phyloP scores from a whole-genome alignment of 2,329 filamentous ascomycete genomes.

The Aspergillus phoenicis region DNA sequence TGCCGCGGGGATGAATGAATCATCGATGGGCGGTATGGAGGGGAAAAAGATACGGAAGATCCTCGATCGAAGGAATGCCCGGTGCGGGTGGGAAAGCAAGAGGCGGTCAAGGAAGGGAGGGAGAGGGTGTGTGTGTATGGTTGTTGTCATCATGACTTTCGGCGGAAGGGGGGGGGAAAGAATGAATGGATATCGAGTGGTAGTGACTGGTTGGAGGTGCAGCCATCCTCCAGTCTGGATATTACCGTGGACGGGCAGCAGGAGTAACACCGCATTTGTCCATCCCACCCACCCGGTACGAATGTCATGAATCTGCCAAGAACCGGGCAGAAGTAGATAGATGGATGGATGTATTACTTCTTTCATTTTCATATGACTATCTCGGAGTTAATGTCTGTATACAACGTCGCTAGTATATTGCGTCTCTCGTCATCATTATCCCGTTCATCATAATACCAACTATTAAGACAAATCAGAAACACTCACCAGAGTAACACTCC shows the following conservation, averaged over 20 bases:
- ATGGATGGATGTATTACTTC: not conserved
- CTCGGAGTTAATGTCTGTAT: too few species aligned
- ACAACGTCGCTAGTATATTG: not conserved
- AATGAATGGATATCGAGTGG: too few species aligned
- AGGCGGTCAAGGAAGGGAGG: constrained; percentile 23
- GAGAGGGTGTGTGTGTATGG: not conserved
- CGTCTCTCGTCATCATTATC: not conserved
- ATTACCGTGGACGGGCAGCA: too few species aligned
- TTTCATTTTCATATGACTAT: not conserved
- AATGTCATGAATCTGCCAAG: not conserved
- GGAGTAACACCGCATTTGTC: not conserved
- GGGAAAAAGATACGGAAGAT: not conserved
- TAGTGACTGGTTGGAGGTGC: not conserved
- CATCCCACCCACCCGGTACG: not conserved
- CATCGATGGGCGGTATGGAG: constrained; percentile 2
- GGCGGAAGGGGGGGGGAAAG: constrained; percentile 4
- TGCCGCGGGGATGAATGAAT: constrained; percentile 6
- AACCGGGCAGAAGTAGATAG: not conserved
- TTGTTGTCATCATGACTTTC: constrained; percentile 23
- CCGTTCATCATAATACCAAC: not conserved
- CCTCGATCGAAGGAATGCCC: not conserved
- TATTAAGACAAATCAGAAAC: not conserved
- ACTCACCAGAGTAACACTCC: not conserved
- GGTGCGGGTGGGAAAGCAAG: constrained; percentile 11
- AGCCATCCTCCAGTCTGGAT: not conserved